Base-by-base conservation (phyloP, 2,329 filamentous ascomycete species). In the Xylaria sp. region DNA sequence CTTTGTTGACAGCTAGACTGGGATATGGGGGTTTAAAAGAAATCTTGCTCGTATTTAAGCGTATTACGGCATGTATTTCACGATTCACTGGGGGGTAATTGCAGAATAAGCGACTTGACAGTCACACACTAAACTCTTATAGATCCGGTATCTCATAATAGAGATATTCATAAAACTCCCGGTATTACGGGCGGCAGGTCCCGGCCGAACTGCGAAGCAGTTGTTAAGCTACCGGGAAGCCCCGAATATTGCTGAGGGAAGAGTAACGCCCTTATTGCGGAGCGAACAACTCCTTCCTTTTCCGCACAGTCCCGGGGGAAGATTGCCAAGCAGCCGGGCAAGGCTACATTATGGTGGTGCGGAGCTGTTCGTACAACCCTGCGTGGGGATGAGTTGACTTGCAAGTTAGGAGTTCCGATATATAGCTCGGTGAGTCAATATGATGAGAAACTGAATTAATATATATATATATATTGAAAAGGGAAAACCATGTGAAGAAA, bases 121-220 rank as follows among this genome's bases (percentile, higher is more conserved):
- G 8, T 51, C 15, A 18, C 4, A 23, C 25, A 41, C 6, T n/a
- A 4, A 51, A 44, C 23, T 23, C n/a, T 15, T 41, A 52, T 34
- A 28, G 12, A 54, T 9, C 15, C 34, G 4, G 51, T 10, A 12
- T 6, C 15, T 34, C 23, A 31, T 20, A 61, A 3, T 20, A 13
- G 28, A 18, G 1, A 37, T 20, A 8, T 23, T n/a, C 41, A 20
- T 59, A 20, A 7, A 48, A 23, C 28, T 31, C 23, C 6, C 3
- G 0, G 10, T 28, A 12, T 9, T 46, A 3, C 0, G 25, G n/a
- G 46, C 56, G 63, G 63, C 56, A 65, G 56, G 63, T 28, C 1
- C 63, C 63, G 63, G 56, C 48, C 63, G 56, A 54, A n/a, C 34
- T 1, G 25, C 10, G 37, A 37, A 54, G 34, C 37, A 20, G 13